Percentiles rank a stretch among this genome's conserved stretches.
Evolutionary conservation across 2,329 filamentous ascomycete genomes (phyloP).

Genomic region (Arthrobotrys sinensis): DNA sequence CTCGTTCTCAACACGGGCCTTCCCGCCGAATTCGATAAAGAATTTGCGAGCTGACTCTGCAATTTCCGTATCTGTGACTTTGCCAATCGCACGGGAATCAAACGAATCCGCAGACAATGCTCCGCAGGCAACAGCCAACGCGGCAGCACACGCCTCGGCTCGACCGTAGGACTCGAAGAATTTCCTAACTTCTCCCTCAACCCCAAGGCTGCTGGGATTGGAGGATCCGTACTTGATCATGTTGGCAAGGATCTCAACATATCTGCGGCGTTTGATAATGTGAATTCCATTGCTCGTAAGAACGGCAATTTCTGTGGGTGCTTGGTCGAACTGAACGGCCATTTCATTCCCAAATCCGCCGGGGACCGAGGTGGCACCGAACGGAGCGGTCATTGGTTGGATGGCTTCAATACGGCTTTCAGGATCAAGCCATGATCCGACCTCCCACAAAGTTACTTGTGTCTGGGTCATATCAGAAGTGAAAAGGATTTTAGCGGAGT

Average conservation of each 20-base stretch:
- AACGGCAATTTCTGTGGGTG: constrained; percentile 86
- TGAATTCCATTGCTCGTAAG: constrained; percentile 93
- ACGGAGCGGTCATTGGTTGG: constrained; percentile 81
- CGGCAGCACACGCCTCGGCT: constrained; percentile 89
- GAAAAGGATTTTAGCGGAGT: constrained; percentile 84
- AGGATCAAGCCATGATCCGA: constrained; percentile 83
- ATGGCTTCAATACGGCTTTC: constrained; percentile 83
- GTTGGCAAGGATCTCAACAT: constrained; percentile 93
- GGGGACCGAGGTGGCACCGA: constrained; percentile 78
- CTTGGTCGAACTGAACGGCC: constrained; percentile 92
- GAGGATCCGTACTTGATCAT: constrained; percentile 81
- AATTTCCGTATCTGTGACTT: constrained; percentile 86
- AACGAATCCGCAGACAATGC: constrained; percentile 70
- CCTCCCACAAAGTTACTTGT: constrained; percentile 72
- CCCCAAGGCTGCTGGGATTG: constrained; percentile 75
- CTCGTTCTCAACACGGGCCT: constrained; percentile 82
- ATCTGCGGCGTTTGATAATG: constrained; percentile 82
- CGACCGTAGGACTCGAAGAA: constrained; percentile 90
- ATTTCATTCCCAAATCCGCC: constrained; percentile 94
- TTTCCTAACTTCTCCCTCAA: constrained; percentile 84
- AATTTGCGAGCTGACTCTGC: constrained; percentile 86
- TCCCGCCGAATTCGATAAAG: constrained; percentile 93
- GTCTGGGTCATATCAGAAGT: constrained; percentile 62
- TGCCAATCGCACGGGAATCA: constrained; percentile 76
- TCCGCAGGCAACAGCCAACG: constrained; percentile 93